Evolutionary conservation across 2,329 filamentous ascomycete genomes (phyloP), one percentile per base, ranked within the genome.

Genomic region (Ploettnerulaceae sp.): DNA sequence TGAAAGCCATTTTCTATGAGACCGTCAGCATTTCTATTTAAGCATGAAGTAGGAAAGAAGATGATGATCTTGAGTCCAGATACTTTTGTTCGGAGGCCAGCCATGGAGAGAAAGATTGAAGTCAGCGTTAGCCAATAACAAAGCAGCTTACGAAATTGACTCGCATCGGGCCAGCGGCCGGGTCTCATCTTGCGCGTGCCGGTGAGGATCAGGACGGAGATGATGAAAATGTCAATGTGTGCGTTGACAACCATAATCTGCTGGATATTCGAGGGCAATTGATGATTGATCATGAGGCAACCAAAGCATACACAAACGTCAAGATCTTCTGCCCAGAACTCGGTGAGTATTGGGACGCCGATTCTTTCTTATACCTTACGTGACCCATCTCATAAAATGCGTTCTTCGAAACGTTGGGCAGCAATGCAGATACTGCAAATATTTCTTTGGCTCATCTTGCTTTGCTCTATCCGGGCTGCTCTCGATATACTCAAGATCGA

Each of bases 301-400:
- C 44, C 29, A 32, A 24, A 41, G 24, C 35, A 14, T 37, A 11
- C 31, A 31, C n/a, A 45, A 47, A 49, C 29, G 43, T 40, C 37
- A 41, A 32, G 33, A 52, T 37, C 36, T 32, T 28, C 38, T 47
- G 43, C 40, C 40, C 26, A 39, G 41, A 37, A 40, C 18, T 14
- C 31, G 31, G 14, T 34, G 31, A 34, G 31, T 17, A 31, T n/a
- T 36, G 28, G 47, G 48, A 50, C n/a, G 21, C 12, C 26, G 36
- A 37, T n/a, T 35, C 28, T 41, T 29, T 48, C 45, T 45, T 52
- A 50, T 51, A 53, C 42, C 28, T 40, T n/a, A n/a, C n/a, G n/a
- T n/a, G n/a, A n/a, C n/a, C n/a, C n/a, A n/a, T n/a, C n/a, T n/a
- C n/a, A n/a, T n/a, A n/a, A n/a, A n/a, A n/a, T n/a, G n/a, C n/a